These are phyloP conservation scores for Botrytis paeoniae DNA, from an alignment of 2,329 filamentous ascomycete species.

Conservation along the genomic window DNA sequence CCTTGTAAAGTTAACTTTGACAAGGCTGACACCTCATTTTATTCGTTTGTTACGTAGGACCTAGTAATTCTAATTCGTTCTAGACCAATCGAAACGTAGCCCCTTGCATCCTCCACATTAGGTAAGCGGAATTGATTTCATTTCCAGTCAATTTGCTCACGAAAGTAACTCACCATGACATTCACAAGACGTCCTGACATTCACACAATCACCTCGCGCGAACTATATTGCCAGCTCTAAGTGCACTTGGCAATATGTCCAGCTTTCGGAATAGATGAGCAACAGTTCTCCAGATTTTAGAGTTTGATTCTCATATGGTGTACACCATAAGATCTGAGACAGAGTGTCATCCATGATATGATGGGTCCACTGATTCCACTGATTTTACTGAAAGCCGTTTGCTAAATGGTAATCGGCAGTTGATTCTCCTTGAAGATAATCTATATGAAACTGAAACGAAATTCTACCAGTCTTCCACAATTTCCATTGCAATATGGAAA, in stretches of 20 bases:
- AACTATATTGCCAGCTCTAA: background rate
- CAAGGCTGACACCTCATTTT: constrained; percentile 2
- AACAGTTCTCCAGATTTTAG: background rate
- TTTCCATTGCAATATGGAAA: background rate
- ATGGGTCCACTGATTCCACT: background rate
- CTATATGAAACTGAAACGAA: background rate
- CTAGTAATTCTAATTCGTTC: background rate
- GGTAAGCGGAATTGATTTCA: background rate
- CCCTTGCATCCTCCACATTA: background rate
- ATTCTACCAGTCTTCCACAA: background rate
- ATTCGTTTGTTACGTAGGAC: background rate
- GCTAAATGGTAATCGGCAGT: background rate
- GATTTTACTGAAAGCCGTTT: background rate
- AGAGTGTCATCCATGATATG: background rate
- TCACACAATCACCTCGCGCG: background rate
- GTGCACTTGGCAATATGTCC: background rate
- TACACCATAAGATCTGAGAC: background rate
- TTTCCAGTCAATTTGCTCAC: background rate
- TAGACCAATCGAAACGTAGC: background rate
- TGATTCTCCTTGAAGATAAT: background rate
- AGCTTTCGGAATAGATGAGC: background rate
- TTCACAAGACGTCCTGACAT: background rate
- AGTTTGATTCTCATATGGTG: background rate
- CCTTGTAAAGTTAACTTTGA: background rate
- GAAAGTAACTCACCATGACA: background rate